Evolutionary conservation across 1,139 yeast species (phyloP), one percentile per base, ranked within the genome.

Genomic region (Blastobotrys petasosporus): DNA sequence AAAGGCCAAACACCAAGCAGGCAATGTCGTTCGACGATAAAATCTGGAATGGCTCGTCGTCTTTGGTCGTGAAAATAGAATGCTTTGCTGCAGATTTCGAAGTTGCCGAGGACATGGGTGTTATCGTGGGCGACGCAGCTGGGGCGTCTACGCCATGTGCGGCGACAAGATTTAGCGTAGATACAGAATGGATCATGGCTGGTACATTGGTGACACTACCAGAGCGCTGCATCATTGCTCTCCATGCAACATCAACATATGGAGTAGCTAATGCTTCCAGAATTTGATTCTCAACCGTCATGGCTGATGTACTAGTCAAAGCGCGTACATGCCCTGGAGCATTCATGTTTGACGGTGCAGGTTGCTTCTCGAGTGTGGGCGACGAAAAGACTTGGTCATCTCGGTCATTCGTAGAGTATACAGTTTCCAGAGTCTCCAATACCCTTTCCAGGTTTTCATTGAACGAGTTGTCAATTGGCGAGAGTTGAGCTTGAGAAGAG

Each of bases 11-110:
- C 71, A 85, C 80, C 53, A 87, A 72, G 60, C 95, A 85, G 0
- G 96, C 95, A 56, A 87, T 70, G 64, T 90, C 97, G 60, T 90
- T 90, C 7, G 94, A 90, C 6, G 94, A 90, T 55, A 79, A 78
- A 39, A 90, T 77, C 16, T 73, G 66, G 87, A 94, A 90, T 0
- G 97, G 97, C 41, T 76, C 73, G n/a, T 76, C 78, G 15, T 76
- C 69, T 10, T 79, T 80, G 36, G 94, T 85, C 0, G 96, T 87
- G 63, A 90, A 83, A 4, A 88, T 83, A 0, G 95, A 92, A 60
- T 35, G 65, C 37, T 55, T 55, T 3, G 58, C 46, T 11, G 63
- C 51, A 39, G 54, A 57, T 32, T 62, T 63, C 1, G 64, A 54
- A 4, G 67, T 57, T 11, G 59, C 52, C 6, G 64, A 62, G 32